Conservation (phyloP, 331 rosid genomes). For the Quercus lobata region DNA sequence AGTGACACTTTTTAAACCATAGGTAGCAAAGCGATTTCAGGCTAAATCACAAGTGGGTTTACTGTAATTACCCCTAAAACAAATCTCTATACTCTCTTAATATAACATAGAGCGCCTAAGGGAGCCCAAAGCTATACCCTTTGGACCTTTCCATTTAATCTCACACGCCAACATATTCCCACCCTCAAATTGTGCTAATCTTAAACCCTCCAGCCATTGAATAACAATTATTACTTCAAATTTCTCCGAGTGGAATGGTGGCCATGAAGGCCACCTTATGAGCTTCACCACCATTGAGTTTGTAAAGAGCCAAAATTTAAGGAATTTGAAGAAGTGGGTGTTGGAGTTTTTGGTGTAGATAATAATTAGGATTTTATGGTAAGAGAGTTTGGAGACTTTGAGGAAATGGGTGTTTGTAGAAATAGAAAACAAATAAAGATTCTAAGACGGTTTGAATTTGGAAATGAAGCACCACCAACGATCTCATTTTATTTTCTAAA, state of each 20-base stretch:
- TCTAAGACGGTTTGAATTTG: background rate
- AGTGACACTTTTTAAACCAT: too few relatives aligned
- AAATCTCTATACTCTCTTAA: too few relatives aligned
- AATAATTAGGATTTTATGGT: background rate
- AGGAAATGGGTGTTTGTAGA: background rate
- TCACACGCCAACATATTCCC: conserved; percentile 31
- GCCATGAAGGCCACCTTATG: conserved; percentile 99
- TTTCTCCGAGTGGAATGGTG: conserved; percentile 57
- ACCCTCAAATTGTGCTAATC: conserved; percentile 37
- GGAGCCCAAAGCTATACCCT: conserved; percentile 53
- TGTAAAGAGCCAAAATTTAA: background rate
- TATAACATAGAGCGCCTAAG: conserved; percentile 49
- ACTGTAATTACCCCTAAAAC: too few relatives aligned
- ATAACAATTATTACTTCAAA: conserved; percentile 55
- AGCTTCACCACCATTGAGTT: conserved; percentile 82
- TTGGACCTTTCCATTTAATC: conserved; percentile 91
- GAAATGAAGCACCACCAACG: background rate
- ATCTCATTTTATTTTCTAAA: too few relatives aligned
- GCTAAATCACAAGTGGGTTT: too few relatives aligned
- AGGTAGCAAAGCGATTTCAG: too few relatives aligned
- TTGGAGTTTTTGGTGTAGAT: background rate
- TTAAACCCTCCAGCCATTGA: conserved; percentile 50
- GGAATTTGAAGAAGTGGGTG: background rate
- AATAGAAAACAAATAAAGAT: background rate
- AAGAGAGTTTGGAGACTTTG: background rate